These are phyloP conservation scores for Puccinia triticina DNA, from an alignment of 1,284 basidiomycete genomes.

Conservation along the genomic window DNA sequence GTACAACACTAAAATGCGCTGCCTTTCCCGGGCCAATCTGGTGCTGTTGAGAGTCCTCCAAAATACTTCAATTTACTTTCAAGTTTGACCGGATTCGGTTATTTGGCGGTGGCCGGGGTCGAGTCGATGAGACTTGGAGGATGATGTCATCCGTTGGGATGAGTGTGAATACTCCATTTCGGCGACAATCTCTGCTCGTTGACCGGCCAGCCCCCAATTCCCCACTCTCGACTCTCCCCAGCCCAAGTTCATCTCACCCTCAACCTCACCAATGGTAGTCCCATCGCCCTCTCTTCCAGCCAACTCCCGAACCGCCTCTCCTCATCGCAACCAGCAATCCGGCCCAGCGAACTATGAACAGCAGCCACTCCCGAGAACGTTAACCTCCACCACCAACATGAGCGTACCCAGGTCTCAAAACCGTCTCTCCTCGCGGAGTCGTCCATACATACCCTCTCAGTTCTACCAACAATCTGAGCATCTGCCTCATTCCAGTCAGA, in stretches of 20 bases:
- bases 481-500: background rate
- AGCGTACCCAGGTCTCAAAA: conserved; percentile 17
- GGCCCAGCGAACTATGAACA: background rate
- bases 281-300: background rate
- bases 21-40: too few species aligned
- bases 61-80: too few species aligned
- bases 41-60: too few species aligned
- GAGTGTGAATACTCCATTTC: too few species aligned
- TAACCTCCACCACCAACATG: background rate
- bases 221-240: background rate
- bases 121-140: background rate
- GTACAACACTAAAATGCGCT: too few species aligned
- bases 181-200: too few species aligned
- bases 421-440: conserved; percentile 5
- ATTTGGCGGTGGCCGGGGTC: too few species aligned
- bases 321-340: background rate
- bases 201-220: background rate
- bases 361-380: background rate
- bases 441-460: conserved; percentile 21
- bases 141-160: background rate
- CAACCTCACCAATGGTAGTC: background rate
- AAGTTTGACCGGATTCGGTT: too few species aligned
- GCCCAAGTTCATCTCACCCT: background rate
- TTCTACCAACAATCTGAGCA: conserved; percentile 18
- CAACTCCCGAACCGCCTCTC: background rate